Evolutionary conservation across 768 basidiomycete genomes (phyloP).

Genomic region (Boletales sp.): DNA sequence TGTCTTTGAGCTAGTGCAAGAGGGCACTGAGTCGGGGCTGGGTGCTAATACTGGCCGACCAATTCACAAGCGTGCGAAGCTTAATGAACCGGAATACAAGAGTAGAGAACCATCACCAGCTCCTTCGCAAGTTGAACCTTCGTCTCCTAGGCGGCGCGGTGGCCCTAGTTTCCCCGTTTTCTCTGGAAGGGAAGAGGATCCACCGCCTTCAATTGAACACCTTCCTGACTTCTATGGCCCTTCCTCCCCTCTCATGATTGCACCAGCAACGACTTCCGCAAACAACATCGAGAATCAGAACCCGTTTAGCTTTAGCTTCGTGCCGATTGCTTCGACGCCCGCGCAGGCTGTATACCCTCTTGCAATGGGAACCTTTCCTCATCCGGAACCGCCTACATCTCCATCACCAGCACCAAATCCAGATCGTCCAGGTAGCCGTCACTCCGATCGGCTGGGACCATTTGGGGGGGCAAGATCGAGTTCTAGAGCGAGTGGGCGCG

Average conservation of each 20-base stretch:
- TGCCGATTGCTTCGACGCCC: conserved; percentile 52
- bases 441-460: conserved; percentile 28
- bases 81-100: conserved; percentile 26
- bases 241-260: conserved; percentile 37
- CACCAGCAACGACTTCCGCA: conserved; percentile 43
- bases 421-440: conserved; percentile 32
- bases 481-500: conserved; percentile 31
- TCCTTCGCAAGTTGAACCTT: conserved; percentile 15
- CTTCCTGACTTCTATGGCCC: conserved; percentile 51
- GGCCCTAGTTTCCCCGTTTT: conserved; percentile 48
- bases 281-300: conserved; percentile 52
- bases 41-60: conserved; percentile 41
- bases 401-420: conserved; percentile 30
- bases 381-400: conserved; percentile 33
- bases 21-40: conserved; percentile 37
- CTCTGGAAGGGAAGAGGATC: conserved; percentile 40
- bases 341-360: conserved; percentile 38
- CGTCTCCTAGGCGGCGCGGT: conserved; percentile 20
- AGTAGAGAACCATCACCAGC: conserved; percentile 12
- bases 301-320: conserved; percentile 50
- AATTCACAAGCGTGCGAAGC: conserved; percentile 51
- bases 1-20: conserved; percentile 41
- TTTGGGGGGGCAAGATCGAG: conserved; percentile 37
- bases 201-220: conserved; percentile 48
- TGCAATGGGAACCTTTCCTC: conserved; percentile 35